These are phyloP conservation scores for Rosa rugosa DNA, from an alignment of 306 rosid genomes.

Conservation along the genomic window DNA sequence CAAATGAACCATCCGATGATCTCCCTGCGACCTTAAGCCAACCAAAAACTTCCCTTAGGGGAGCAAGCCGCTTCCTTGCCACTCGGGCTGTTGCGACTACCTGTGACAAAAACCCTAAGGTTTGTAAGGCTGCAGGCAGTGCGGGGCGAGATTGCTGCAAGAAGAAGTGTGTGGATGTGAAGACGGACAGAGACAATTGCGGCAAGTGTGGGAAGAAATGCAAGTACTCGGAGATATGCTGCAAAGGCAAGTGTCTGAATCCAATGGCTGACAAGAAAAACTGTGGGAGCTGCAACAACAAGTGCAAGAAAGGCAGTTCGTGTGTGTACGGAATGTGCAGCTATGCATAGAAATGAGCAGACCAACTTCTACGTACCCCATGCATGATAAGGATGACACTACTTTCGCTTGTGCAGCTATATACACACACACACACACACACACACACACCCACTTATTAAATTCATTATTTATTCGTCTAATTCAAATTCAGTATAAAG, in stretches of 20 bases:
- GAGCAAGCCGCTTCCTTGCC: conserved; percentile 37
- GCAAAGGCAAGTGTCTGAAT: conserved; percentile 52
- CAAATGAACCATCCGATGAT: neutral
- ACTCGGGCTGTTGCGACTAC: conserved; percentile 15
- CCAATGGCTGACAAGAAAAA: conserved; percentile 39
- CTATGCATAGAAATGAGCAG: conserved; percentile 41
- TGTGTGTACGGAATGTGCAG: conserved; percentile 63
- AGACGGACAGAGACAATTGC: conserved; percentile 41
- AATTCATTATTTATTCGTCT: neutral
- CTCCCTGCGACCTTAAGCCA: neutral
- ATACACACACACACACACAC: too few relatives aligned
- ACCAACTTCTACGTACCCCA: neutral
- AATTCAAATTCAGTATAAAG: conserved; percentile 1
- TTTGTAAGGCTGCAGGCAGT: conserved; percentile 44
- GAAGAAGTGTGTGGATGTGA: conserved; percentile 45
- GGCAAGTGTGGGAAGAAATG: conserved; percentile 69
- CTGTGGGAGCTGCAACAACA: conserved; percentile 60
- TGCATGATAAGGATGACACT: neutral
- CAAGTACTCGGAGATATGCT: conserved; percentile 47
- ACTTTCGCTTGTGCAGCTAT: neutral
- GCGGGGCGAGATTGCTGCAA: conserved; percentile 52
- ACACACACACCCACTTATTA: too few relatives aligned
- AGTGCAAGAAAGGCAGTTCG: conserved; percentile 34
- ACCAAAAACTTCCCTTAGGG: conserved; percentile 24
- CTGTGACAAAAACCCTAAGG: conserved; percentile 48